Evolutionary conservation across 192 early-diverging fungal genomes (phyloP).

Genomic region (Umbelopsis vinacea): DNA sequence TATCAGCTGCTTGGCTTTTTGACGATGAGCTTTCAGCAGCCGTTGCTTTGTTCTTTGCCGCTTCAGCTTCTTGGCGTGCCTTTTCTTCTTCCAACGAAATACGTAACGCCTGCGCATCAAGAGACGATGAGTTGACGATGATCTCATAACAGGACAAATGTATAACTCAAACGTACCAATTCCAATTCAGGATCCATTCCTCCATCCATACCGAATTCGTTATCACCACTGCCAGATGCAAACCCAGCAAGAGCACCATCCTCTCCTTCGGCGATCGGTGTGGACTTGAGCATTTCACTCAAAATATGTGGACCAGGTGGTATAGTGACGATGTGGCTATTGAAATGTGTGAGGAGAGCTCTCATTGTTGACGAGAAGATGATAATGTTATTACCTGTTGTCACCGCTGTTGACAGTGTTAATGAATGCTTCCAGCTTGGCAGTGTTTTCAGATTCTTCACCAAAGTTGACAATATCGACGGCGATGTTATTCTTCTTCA

Average conservation of each 20-base stretch:
- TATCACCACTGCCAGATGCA: slow-evolving; percentile 64
- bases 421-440: slow-evolving; percentile 91
- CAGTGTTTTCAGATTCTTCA: slow-evolving; percentile 84
- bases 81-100: slow-evolving; percentile 97
- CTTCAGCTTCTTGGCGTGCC: slow-evolving; percentile 79
- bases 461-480: slow-evolving; percentile 97
- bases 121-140: background rate
- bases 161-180: slow-evolving; percentile 53
- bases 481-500: slow-evolving; percentile 98
- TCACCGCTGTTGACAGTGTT: slow-evolving; percentile 89
- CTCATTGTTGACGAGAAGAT: background rate
- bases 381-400: slow-evolving; percentile 67
- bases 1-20: slow-evolving; percentile 33
- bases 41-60: slow-evolving; percentile 48
- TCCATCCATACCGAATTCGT: slow-evolving; percentile 95
- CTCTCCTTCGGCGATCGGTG: slow-evolving; percentile 86
- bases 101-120: slow-evolving; percentile 69
- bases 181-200: slow-evolving; percentile 94
- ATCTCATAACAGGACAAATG: background rate
- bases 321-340: slow-evolving; percentile 86
- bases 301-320: slow-evolving; percentile 94
- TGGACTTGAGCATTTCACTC: slow-evolving; percentile 83
- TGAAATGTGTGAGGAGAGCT: background rate
- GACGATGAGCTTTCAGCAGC: slow-evolving; percentile 34
- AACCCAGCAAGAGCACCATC: slow-evolving; percentile 76